phyloP scores from a whole-genome alignment of 2,329 filamentous ascomycete species.

The Seiridium cupressi region DNA sequence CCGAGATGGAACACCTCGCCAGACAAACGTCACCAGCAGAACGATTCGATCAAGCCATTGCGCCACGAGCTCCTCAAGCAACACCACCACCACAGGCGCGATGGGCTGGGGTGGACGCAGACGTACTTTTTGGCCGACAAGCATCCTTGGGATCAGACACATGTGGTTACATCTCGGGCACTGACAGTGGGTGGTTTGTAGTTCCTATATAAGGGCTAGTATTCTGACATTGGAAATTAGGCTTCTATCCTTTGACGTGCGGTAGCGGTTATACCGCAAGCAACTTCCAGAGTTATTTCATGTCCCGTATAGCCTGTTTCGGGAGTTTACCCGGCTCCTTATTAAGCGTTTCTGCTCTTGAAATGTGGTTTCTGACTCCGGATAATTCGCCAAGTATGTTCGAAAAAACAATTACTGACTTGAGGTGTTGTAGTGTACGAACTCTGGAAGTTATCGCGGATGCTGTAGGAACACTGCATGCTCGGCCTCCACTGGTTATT shows the following conservation, averaged over 20 bases:
- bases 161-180: slow-evolving; percentile 8
- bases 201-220: background rate
- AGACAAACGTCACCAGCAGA: background rate
- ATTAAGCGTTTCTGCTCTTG: too few species aligned
- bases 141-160: background rate
- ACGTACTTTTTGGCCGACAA: background rate
- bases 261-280: slow-evolving; percentile 1
- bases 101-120: background rate
- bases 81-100: slow-evolving; percentile 1
- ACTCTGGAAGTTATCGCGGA: slow-evolving; percentile 15
- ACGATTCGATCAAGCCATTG: background rate
- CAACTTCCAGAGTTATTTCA: too few species aligned
- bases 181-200: slow-evolving; percentile 3
- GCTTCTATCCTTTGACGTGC: slow-evolving; percentile 12
- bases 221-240: background rate
- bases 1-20: background rate
- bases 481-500: slow-evolving; percentile 10
- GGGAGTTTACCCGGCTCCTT: too few species aligned
- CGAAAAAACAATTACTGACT: too few species aligned
- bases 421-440: slow-evolving; percentile 10
- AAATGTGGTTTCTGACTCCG: too few species aligned
- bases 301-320: too few species aligned
- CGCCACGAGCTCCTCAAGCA: background rate
- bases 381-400: too few species aligned
- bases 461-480: slow-evolving; percentile 15